phyloP scores from a whole-genome alignment of 2,329 filamentous ascomycete species.

The Graphiopsis chlorocephala region DNA sequence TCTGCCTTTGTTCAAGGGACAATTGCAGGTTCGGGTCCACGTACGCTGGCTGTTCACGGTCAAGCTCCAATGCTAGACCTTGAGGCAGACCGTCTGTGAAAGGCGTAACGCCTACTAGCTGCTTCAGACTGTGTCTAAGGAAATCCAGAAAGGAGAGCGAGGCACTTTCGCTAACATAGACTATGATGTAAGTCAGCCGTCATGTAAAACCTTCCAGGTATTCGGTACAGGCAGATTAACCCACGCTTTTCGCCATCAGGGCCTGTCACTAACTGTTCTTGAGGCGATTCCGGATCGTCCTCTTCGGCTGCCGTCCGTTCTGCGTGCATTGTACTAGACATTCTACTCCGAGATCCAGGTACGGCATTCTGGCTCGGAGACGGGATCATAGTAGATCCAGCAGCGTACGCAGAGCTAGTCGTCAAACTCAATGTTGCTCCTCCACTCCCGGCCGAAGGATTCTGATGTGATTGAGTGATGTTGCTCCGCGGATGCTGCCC shows the following conservation, averaged over 20 bases:
- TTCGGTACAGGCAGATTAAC: neutral
- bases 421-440: neutral
- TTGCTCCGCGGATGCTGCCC: neutral
- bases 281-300: neutral
- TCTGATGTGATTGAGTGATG: neutral
- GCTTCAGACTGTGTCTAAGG: neutral
- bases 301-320: neutral
- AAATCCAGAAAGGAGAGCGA: neutral
- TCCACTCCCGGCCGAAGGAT: neutral
- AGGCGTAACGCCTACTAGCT: neutral
- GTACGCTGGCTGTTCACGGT: neutral
- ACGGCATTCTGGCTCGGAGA: neutral
- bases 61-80: neutral
- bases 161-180: neutral
- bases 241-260: neutral
- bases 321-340: neutral
- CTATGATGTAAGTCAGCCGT: neutral
- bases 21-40: neutral
- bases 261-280: neutral
- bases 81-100: neutral
- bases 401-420: neutral
- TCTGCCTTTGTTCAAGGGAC: neutral
- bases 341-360: neutral
- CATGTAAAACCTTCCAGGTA: neutral
- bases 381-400: neutral